Evolutionary conservation across 2,329 filamentous ascomycete genomes (phyloP), one percentile per base, ranked within the genome.

Genomic region (Didymellaceae sp.): DNA sequence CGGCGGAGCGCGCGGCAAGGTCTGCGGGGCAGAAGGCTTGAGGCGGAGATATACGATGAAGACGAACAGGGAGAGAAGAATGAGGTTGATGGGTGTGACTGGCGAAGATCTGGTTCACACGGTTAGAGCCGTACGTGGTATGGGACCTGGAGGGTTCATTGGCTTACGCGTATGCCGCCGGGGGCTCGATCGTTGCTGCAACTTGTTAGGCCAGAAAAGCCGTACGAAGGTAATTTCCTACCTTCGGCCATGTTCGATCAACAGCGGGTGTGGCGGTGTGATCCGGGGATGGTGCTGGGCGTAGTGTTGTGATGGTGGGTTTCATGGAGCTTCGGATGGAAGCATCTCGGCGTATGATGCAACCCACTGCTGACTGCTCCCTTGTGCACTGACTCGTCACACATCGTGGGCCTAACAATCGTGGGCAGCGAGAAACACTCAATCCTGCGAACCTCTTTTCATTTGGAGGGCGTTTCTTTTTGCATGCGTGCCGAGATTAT

Each of bases 51-150:
- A 87, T 34, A 82, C 67, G 24, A 85, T 70, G 57, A 84, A 65
- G 44, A 78, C 68, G 68, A 86, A 81, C 56, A 86, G 76, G 42
- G 82, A 78, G 65, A 85, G 65, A 45, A 87, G 81, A 58, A 85
- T 73, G 30, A 86, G 71, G 71, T 87, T 87, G 62, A 86, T 81
- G 24, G 84, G 84, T 1, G 82, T 81, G 24, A 81, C 77, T 61
- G 83, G 75, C 7, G 81, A 76, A 57, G 80, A 77, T 32, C 82
- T 83, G n/a, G 45, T 20, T 38, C 45, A 34, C 13, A 11, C 39
- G 39, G 45, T 68, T 54, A 67, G 60, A 49, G 38, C 42, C n/a
- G 30, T 34, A 34, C 20, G 14, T 40, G 40, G 2, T 11, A n/a
- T 47, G 28, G 18, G n/a, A 33, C 21, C 31, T 9, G 25, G 21